Conservation (phyloP, 306 rosid species). For the Cucurbita ficifolia region DNA sequence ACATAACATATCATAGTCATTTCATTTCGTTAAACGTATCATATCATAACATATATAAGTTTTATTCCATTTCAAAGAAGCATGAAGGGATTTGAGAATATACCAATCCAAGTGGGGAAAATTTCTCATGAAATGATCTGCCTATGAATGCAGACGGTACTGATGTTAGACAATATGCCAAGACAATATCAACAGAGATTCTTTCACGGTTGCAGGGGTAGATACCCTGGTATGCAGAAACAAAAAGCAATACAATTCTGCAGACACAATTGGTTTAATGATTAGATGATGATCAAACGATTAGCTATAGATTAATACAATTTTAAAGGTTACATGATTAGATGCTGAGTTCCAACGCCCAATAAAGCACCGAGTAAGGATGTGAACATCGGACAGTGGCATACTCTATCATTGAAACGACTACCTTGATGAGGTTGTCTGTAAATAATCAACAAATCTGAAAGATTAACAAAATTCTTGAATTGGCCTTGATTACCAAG, state of each 20-base stretch:
- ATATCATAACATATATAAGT: too few species aligned
- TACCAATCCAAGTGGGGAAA: conserved; percentile 4
- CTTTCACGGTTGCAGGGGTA: conserved; percentile 4
- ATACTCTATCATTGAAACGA: neutral
- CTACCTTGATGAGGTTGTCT: neutral
- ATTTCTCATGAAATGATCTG: conserved; percentile 5
- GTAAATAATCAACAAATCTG: neutral
- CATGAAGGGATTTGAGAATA: neutral
- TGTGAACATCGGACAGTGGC: conserved; percentile 2
- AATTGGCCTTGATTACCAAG: neutral
- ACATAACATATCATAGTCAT: too few species aligned
- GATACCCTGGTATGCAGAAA: neutral
- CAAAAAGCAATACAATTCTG: neutral
- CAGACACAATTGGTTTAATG: neutral
- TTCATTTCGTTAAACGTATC: too few species aligned
- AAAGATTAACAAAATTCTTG: neutral
- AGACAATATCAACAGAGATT: neutral
- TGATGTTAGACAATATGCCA: neutral
- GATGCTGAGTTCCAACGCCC: conserved; percentile 11
- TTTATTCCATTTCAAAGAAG: too few species aligned
- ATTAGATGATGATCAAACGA: neutral
- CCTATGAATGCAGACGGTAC: conserved; percentile 1
- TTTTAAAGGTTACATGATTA: conserved; percentile 7
- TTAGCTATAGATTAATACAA: neutral
- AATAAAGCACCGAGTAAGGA: conserved; percentile 11